Percentiles rank a stretch among this genome's conserved stretches.
Evolutionary conservation across 1,284 basidiomycete genomes (phyloP).

Genomic region (Trametes hirsuta): DNA sequence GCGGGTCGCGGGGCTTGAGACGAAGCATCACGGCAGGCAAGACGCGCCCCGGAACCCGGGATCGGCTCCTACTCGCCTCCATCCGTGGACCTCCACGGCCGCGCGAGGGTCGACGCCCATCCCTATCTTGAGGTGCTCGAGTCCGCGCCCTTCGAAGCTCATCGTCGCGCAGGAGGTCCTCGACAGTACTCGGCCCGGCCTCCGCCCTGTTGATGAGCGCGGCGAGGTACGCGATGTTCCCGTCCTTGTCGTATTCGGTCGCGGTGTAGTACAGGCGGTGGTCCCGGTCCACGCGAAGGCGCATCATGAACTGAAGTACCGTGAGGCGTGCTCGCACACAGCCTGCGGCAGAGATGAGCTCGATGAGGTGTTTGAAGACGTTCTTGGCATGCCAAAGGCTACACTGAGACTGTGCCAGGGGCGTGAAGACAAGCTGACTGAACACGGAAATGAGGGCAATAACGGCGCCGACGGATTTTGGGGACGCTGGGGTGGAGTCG

Average conservation of each 20-base stretch:
- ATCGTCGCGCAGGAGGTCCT: constrained; percentile 27
- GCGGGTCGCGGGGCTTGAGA: constrained; percentile 46
- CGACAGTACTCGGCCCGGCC: constrained; percentile 21
- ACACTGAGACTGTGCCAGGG: constrained; percentile 48
- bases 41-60: constrained; percentile 49
- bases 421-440: constrained; percentile 70
- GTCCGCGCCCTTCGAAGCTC: constrained; percentile 53
- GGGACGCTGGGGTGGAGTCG: constrained; percentile 34
- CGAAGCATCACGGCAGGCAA: constrained; percentile 32
- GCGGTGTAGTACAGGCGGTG: constrained; percentile 82
- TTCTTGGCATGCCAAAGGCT: constrained; percentile 54
- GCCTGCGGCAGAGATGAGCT: constrained; percentile 46
- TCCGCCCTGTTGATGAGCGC: constrained; percentile 54
- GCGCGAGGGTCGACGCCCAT: constrained; percentile 58
- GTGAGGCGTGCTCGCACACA: constrained; percentile 71
- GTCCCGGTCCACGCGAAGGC: constrained; percentile 89
- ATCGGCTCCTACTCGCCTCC: constrained; percentile 71
- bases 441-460: constrained; percentile 70
- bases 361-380: constrained; percentile 55
- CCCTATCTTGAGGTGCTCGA: constrained; percentile 50
- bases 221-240: constrained; percentile 54
- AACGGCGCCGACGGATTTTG: constrained; percentile 60
- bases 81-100: constrained; percentile 55
- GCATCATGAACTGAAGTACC: constrained; percentile 87
- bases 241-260: constrained; percentile 54